Percentiles rank a stretch among this genome's conserved stretches.
phyloP scores from a whole-genome alignment of 345 rosid species.

The Gossypium mustelinum region DNA sequence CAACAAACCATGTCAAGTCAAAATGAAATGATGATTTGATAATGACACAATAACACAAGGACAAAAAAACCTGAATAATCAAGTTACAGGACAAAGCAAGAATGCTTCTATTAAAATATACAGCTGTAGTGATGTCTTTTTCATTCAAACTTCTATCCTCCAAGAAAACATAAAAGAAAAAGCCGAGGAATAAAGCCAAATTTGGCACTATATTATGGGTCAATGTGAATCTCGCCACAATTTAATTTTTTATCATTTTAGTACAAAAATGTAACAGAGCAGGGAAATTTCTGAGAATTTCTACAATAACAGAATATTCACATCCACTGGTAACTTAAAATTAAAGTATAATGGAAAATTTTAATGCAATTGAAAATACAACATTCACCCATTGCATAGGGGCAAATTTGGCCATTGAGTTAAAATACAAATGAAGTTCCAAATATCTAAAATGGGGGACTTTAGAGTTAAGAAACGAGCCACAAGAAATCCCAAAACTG shows the following conservation, averaged over 20 bases:
- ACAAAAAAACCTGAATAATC: neutral
- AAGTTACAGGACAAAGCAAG: neutral
- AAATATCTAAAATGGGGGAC: neutral
- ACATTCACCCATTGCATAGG: neutral
- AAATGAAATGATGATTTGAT: neutral
- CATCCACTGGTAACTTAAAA: neutral
- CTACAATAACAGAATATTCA: neutral
- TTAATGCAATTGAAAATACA: neutral
- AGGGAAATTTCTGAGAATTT: neutral
- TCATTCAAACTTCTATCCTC: neutral
- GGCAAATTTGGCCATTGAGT: neutral
- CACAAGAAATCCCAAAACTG: neutral
- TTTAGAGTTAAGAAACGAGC: neutral
- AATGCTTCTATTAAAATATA: neutral
- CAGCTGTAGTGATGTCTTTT: neutral
- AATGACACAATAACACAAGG: neutral
- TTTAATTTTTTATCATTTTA: neutral
- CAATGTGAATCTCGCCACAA: slow-evolving; percentile 1
- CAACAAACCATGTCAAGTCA: neutral
- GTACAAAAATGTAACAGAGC: neutral
- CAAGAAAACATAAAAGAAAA: neutral
- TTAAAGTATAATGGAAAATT: neutral
- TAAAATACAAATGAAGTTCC: neutral
- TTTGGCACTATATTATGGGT: neutral
- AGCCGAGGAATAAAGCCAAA: neutral